Evolutionary conservation across 805 yeast species (phyloP).

Genomic region (Yarrowia yakushimensis): DNA sequence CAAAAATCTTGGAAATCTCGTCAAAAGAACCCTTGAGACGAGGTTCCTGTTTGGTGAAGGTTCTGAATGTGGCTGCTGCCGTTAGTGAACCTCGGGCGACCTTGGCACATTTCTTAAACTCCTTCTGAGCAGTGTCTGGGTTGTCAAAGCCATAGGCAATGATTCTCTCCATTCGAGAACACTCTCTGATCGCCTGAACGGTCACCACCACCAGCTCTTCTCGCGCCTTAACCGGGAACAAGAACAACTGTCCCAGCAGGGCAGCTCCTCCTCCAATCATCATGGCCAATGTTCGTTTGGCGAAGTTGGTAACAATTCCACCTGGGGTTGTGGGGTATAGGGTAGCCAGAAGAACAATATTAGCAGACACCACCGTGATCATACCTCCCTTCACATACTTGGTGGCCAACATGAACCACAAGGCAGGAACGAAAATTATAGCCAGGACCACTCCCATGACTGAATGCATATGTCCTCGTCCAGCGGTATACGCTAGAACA

Average conservation of each 20-base stretch:
- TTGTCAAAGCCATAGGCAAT: constrained; percentile 44
- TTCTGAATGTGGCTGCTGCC: constrained; percentile 41
- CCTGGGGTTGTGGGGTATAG: constrained; percentile 42
- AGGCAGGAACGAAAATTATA: constrained; percentile 47
- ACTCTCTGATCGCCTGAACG: constrained; percentile 41
- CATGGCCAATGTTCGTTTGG: constrained; percentile 50
- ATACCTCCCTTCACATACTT: constrained; percentile 52
- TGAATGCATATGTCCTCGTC: constrained; percentile 36
- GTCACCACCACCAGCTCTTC: constrained; percentile 45
- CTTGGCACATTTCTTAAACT: constrained; percentile 39
- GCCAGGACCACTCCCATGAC: constrained; percentile 44
- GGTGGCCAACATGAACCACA: constrained; percentile 45
- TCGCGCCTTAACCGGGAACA: constrained; percentile 50
- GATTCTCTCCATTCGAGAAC: constrained; percentile 41
- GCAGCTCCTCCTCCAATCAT: constrained; percentile 51
- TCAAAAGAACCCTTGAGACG: constrained; percentile 47
- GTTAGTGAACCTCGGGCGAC: constrained; percentile 42
- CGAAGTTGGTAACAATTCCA: constrained; percentile 45
- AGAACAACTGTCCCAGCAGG: constrained; percentile 43
- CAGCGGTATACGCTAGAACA: constrained; percentile 47
- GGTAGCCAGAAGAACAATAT: constrained; percentile 48
- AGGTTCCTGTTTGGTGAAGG: constrained; percentile 41
- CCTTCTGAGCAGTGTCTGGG: constrained; percentile 37
- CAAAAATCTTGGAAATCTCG: constrained; percentile 42
- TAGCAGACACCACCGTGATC: constrained; percentile 47